Evolutionary conservation across 768 basidiomycete genomes (phyloP), one percentile per base, ranked within the genome.

Genomic region (Leccinum imitatum): DNA sequence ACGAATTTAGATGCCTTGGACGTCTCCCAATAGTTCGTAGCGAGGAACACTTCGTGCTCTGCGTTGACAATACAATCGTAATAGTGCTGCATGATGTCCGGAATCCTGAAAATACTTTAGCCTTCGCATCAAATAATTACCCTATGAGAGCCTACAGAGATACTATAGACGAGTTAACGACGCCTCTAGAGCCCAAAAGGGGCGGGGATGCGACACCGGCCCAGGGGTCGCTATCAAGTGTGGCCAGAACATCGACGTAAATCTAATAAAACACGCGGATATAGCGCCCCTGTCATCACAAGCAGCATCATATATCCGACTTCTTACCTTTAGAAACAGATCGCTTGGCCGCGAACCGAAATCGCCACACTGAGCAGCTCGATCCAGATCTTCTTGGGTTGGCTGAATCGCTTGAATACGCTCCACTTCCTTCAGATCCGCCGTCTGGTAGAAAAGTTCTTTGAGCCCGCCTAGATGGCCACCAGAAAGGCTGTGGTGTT

Each of bases 11-110:
- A 82, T 2, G 81, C 80, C 61, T 81, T 78, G 7, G 83, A 80
- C 50, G 79, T 71, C 68, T 85, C 76, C 78, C 80, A 81, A 63
- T 84, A 84, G 70, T 88, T 89, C 5, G 88, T 89, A 2, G 85
- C 86, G 14, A 90, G 75, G 63, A 90, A 77, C 15, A 89, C 80
- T 73, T 90, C 87, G 41, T 81, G 75, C 65, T 87, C 74, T 9
- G 87, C 87, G 31, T 78, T 75, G 23, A 85, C 78, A 55, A 90
- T 87, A 52, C 83, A 76, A 52, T 85, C 82, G 19, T 80, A 77
- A 73, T 87, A 86, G 66, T 90, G 88, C 55, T 81, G 78, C 79
- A 89, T 87, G 63, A 89, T 90, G 65, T 90, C 89, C 0, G 89
- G 86, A 50, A 89, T 85, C 47, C 80, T 84, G 60, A 8, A 59